Evolutionary conservation across 352 stramenopile species (phyloP).

Genomic region (Globisporangium irregulare): DNA sequence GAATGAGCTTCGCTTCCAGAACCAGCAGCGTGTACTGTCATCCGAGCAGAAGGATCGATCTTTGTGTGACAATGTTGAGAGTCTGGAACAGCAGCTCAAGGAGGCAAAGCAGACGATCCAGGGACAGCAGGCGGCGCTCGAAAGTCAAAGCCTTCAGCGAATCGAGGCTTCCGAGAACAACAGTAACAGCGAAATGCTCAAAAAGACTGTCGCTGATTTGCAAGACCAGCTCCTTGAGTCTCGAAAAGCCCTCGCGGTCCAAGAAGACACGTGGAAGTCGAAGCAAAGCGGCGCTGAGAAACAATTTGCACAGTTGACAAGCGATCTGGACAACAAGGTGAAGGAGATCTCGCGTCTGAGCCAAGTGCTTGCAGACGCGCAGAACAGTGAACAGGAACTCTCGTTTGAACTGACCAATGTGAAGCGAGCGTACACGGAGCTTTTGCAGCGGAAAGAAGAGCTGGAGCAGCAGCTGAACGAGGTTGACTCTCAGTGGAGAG

Average conservation of each 20-base stretch:
- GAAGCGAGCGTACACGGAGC: slow-evolving; percentile 8
- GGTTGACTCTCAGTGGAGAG: slow-evolving; percentile 11
- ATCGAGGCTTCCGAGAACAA: slow-evolving; percentile 19
- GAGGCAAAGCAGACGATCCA: slow-evolving; percentile 14
- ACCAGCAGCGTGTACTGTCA: slow-evolving; percentile 47
- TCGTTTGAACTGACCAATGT: slow-evolving; percentile 4
- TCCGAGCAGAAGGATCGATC: slow-evolving; percentile 36
- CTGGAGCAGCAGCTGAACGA: slow-evolving; percentile 17
- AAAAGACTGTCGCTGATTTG: slow-evolving; percentile 27
- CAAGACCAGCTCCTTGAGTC: slow-evolving; percentile 30
- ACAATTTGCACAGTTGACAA: slow-evolving; percentile 1
- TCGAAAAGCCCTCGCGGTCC: slow-evolving; percentile 25
- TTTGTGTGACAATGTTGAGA: slow-evolving; percentile 34
- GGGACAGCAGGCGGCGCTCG: slow-evolving; percentile 16
- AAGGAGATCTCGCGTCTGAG: background rate
- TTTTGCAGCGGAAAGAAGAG: slow-evolving; percentile 10
- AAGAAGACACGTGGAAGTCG: slow-evolving; percentile 26
- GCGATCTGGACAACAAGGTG: background rate
- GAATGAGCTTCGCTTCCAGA: slow-evolving; percentile 59
- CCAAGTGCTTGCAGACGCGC: background rate
- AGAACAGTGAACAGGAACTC: background rate
- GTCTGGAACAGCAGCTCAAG: slow-evolving; percentile 34
- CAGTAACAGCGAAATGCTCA: slow-evolving; percentile 16
- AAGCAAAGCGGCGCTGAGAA: background rate
- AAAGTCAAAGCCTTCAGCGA: slow-evolving; percentile 18